A percentile compares a stretch with the other conserved stretches of the same genome.
phyloP scores from a whole-genome alignment of 352 stramenopile genomes.

The Pythium rishiriense region DNA sequence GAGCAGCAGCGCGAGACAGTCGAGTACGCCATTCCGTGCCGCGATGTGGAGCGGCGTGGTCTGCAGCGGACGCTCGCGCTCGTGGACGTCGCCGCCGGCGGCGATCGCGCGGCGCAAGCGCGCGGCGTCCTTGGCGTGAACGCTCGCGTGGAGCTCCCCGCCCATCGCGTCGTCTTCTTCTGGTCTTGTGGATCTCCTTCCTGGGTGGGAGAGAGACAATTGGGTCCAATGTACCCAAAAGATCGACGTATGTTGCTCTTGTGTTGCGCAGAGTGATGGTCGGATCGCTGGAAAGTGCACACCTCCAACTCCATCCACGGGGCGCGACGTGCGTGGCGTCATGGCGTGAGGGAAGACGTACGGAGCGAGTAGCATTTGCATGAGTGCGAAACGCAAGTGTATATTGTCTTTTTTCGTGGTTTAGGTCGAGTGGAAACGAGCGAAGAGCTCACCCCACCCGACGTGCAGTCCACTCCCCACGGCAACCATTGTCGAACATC shows the following conservation, averaged over 20 bases:
- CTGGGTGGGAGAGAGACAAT: neutral
- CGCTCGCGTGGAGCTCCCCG: neutral
- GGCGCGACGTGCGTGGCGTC: too few species aligned
- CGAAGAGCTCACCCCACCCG: too few species aligned
- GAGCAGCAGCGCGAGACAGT: slow-evolving; percentile 27
- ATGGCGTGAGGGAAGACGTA: too few species aligned
- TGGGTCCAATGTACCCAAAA: neutral
- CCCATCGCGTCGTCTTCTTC: neutral
- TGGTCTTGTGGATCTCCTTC: too few species aligned
- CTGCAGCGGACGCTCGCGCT: slow-evolving; percentile 24
- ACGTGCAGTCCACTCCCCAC: too few species aligned
- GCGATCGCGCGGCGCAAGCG: slow-evolving; percentile 8
- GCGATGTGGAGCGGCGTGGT: slow-evolving; percentile 37
- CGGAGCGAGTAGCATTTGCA: too few species aligned
- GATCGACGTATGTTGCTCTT: neutral
- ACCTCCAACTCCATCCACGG: too few species aligned
- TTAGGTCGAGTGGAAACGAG: too few species aligned
- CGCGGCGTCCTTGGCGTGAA: neutral
- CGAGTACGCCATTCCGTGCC: slow-evolving; percentile 26
- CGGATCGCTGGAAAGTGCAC: too few species aligned
- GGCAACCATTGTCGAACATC: too few species aligned
- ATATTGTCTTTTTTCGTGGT: too few species aligned
- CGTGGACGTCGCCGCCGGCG: slow-evolving; percentile 30
- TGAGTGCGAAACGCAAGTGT: too few species aligned
- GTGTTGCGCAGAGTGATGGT: neutral